Conservation (phyloP, 345 rosid genomes). For the sweet orange (Citrus sinensis) region DVS_A1.0 CM039161.1:1419001-1419500, state of each 20-base stretch:
- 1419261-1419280: background rate
- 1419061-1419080: background rate
- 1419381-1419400: background rate
- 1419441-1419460: background rate
- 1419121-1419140: conserved; percentile 5
- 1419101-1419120: background rate
- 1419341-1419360: too few species aligned
- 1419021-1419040: too few species aligned
- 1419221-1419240: conserved; percentile 6
- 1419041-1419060: too few species aligned
- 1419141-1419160: conserved; percentile 15
- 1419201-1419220: too few species aligned
- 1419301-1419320: background rate
- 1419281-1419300: background rate
- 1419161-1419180: conserved; percentile 5
- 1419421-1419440: background rate
- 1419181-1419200: too few species aligned
- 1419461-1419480: too few species aligned
- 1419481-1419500: too few species aligned
- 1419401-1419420: background rate
- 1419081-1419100: conserved; percentile 24
- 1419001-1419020: too few species aligned
- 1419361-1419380: background rate
- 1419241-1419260: background rate
- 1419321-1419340: background rate